These are phyloP conservation scores for Torulaspora indica DNA, from an alignment of 805 yeast species.

Conservation along the genomic window DNA sequence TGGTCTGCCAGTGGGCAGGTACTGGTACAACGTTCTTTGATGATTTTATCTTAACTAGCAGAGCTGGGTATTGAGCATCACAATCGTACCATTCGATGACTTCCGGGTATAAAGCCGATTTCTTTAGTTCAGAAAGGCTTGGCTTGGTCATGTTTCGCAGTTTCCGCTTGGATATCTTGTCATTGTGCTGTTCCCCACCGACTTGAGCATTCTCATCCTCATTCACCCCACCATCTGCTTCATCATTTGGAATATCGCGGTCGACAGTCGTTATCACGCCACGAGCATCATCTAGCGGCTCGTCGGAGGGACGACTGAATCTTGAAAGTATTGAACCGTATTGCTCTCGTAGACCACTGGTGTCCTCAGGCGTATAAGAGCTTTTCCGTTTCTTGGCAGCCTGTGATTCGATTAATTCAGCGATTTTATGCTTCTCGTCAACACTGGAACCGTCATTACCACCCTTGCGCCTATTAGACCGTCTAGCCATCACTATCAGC, in stretches of 20 bases:
- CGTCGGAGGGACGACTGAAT: not conserved
- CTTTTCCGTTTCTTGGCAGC: not conserved
- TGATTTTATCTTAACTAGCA: constrained; percentile 61
- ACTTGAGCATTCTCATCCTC: constrained; percentile 4
- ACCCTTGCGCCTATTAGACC: constrained; percentile 7
- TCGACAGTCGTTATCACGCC: not conserved
- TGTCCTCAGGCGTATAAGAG: not conserved
- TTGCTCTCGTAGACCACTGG: not conserved
- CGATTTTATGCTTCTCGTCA: constrained; percentile 8
- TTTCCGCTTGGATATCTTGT: constrained; percentile 44
- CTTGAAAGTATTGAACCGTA: not conserved
- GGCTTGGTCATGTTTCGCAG: constrained; percentile 50
- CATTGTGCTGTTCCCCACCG: constrained; percentile 25
- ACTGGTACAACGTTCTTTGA: constrained; percentile 65
- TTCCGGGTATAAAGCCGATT: constrained; percentile 58
- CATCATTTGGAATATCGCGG: not conserved
- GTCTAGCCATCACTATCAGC: constrained; percentile 12
- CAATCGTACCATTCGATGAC: constrained; percentile 82
- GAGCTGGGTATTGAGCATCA: constrained; percentile 72
- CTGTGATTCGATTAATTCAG: constrained; percentile 11
- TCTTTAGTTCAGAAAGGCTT: constrained; percentile 63
- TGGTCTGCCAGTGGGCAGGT: constrained; percentile 80
- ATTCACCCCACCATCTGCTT: not conserved
- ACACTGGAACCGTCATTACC: constrained; percentile 1
- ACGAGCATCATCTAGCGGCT: not conserved